These are phyloP conservation scores for Botryotinia narcissicola DNA, from an alignment of 2,329 filamentous ascomycete genomes.

Conservation along the genomic window DNA sequence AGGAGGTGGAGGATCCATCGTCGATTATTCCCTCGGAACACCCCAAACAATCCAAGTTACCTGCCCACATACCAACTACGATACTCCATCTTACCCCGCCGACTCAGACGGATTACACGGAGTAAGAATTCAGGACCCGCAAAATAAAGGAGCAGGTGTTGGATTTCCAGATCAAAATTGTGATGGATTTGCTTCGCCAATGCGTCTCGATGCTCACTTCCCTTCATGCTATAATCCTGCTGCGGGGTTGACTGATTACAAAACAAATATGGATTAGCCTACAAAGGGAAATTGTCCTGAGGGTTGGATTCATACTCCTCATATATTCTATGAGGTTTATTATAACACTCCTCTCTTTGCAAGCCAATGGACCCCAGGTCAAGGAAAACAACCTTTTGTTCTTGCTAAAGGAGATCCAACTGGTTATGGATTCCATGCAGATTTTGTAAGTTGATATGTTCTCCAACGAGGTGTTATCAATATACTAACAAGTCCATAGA, in stretches of 20 bases:
- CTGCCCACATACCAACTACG: slow-evolving; percentile 52
- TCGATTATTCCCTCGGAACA: slow-evolving; percentile 51
- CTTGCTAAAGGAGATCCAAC: slow-evolving; percentile 75
- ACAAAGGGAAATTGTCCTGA: slow-evolving; percentile 70
- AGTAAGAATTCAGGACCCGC: slow-evolving; percentile 52
- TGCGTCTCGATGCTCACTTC: slow-evolving; percentile 83
- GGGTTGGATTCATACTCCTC: slow-evolving; percentile 66
- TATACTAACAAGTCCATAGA: slow-evolving; percentile 53
- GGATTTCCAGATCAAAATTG: slow-evolving; percentile 72
- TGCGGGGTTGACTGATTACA: slow-evolving; percentile 51
- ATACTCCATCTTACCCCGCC: slow-evolving; percentile 49
- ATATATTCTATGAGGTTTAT: slow-evolving; percentile 84
- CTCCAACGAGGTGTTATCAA: background rate
- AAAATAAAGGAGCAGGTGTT: slow-evolving; percentile 54
- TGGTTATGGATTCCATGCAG: slow-evolving; percentile 73
- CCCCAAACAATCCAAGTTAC: slow-evolving; percentile 58
- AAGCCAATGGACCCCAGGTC: slow-evolving; percentile 59
- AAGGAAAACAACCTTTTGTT: slow-evolving; percentile 66
- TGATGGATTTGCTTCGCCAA: slow-evolving; percentile 58
- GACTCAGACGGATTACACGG: slow-evolving; percentile 54
- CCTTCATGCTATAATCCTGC: slow-evolving; percentile 85
- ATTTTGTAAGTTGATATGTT: slow-evolving; percentile 52
- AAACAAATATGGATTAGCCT: slow-evolving; percentile 73
- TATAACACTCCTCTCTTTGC: slow-evolving; percentile 70
- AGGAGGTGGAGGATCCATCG: slow-evolving; percentile 49